Conservation (phyloP, 768 basidiomycete species). For the Lentinula detonsa region DNA sequence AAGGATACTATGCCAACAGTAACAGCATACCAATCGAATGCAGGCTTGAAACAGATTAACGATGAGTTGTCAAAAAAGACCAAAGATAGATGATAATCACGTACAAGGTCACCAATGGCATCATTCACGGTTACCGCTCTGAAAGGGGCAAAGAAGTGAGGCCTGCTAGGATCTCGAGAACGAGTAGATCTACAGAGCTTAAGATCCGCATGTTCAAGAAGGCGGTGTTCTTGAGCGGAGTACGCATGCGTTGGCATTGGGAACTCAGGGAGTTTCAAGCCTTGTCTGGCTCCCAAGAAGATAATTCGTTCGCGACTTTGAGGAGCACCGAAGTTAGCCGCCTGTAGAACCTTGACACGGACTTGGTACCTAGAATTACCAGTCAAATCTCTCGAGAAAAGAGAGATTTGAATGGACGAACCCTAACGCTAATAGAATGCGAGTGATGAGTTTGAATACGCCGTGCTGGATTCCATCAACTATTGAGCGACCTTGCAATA, state of each 20-base stretch:
- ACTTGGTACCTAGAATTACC: constrained; percentile 52
- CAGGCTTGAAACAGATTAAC: constrained; percentile 33
- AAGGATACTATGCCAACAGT: not conserved
- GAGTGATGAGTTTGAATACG: constrained; percentile 61
- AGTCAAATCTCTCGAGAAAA: not conserved
- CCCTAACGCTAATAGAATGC: constrained; percentile 60
- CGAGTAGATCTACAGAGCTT: constrained; percentile 36
- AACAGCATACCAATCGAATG: constrained; percentile 61
- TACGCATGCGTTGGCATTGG: constrained; percentile 59
- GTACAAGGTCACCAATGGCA: constrained; percentile 64
- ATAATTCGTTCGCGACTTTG: constrained; percentile 65
- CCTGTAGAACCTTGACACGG: constrained; percentile 58
- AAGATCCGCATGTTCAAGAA: constrained; percentile 35
- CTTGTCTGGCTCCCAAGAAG: constrained; percentile 59
- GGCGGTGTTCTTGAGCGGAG: constrained; percentile 24
- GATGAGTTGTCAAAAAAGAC: not conserved
- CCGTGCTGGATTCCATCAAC: constrained; percentile 43
- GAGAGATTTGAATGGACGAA: constrained; percentile 21
- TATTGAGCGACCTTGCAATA: constrained; percentile 20
- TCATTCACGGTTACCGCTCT: constrained; percentile 53
- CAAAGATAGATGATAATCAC: constrained; percentile 18
- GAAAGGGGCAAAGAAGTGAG: constrained; percentile 57
- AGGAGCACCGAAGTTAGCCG: constrained; percentile 67
- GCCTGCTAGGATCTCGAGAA: constrained; percentile 25
- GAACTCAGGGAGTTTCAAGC: constrained; percentile 50